Conservation (phyloP, 306 rosid species). For the Gastrolobium villosum region DNA sequence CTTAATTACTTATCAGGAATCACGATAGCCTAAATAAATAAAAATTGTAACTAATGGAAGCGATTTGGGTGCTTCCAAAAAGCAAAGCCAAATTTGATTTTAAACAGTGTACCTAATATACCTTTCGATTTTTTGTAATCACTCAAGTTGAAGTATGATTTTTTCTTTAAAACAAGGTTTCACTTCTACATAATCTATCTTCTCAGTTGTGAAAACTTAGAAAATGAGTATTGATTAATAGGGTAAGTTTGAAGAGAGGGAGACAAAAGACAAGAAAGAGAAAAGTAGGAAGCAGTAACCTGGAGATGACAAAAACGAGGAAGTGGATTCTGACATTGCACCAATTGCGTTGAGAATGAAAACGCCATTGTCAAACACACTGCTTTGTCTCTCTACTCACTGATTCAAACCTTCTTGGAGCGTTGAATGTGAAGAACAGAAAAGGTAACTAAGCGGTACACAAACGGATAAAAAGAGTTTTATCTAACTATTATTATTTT, state of each 20-base stretch:
- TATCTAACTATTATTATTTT: too few species aligned
- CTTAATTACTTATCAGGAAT: background rate
- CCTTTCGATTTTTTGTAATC: background rate
- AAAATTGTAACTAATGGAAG: background rate
- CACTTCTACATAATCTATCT: background rate
- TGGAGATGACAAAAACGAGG: constrained; percentile 49
- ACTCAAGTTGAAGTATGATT: background rate
- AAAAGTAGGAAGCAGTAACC: constrained; percentile 47
- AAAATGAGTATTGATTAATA: background rate
- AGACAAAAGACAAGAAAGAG: background rate
- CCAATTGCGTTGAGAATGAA: constrained; percentile 53
- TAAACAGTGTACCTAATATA: constrained; percentile 15
- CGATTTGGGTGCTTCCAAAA: constrained; percentile 27
- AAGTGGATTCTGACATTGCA: constrained; percentile 50
- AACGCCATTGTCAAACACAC: constrained; percentile 50
- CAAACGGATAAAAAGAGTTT: background rate
- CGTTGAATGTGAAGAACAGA: background rate
- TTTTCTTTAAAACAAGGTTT: background rate
- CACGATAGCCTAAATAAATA: background rate
- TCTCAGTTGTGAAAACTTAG: background rate
- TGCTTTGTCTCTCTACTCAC: background rate
- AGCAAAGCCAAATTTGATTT: constrained; percentile 18
- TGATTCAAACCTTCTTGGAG: background rate
- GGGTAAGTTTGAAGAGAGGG: background rate
- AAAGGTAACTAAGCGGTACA: background rate